phyloP scores from a whole-genome alignment of 106 monocot genomes.

The Posidonia australis region DNA sequence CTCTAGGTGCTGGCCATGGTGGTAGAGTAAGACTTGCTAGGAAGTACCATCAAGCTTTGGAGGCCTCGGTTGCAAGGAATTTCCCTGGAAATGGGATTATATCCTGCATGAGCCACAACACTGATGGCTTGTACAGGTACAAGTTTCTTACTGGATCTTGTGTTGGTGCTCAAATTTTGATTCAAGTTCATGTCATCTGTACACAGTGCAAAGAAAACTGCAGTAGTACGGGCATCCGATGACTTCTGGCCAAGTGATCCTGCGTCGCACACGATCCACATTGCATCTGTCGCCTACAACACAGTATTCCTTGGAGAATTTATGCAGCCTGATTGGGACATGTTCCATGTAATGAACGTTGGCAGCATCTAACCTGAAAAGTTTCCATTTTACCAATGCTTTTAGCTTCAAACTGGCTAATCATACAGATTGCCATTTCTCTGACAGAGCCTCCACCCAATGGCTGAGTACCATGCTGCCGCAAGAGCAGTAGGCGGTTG shows the following conservation, averaged over 20 bases:
- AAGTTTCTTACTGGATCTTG: too few relatives aligned
- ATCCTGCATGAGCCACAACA: too few relatives aligned
- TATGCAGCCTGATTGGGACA: constrained; percentile 90
- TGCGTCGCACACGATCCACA: constrained; percentile 72
- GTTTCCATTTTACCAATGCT: too few relatives aligned
- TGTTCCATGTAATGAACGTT: constrained; percentile 78
- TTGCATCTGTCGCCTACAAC: constrained; percentile 74
- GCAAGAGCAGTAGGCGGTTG: constrained; percentile 71
- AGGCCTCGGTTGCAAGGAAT: too few relatives aligned
- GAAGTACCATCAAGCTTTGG: too few relatives aligned
- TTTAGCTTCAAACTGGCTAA: too few relatives aligned
- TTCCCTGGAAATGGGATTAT: too few relatives aligned
- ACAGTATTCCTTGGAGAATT: constrained; percentile 73
- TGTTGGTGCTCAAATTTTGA: too few relatives aligned
- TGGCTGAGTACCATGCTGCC: constrained; percentile 73
- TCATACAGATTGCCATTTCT: background rate
- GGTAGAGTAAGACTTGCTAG: too few relatives aligned
- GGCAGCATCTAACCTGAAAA: too few relatives aligned
- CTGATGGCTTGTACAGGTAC: too few relatives aligned
- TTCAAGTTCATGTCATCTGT: constrained; percentile 7
- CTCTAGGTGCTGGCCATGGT: too few relatives aligned
- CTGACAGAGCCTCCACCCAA: constrained; percentile 38
- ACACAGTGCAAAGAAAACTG: constrained; percentile 54
- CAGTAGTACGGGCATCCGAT: constrained; percentile 68
- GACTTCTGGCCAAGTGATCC: constrained; percentile 74